Conservation (phyloP, 1,139 yeast species). For the Candida tropicalis region DNA sequence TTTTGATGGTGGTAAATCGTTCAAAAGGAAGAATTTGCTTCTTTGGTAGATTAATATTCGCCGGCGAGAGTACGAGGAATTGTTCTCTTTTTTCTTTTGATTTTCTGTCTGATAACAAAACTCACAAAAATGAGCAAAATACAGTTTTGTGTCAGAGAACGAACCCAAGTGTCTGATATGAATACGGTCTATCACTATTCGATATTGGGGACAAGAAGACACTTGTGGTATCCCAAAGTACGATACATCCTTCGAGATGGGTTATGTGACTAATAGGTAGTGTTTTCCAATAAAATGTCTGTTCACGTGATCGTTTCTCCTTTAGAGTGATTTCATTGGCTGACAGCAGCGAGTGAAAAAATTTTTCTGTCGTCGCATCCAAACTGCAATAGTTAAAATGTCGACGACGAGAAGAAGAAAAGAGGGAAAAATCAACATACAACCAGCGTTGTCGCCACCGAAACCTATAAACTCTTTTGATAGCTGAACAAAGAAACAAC, state of each 20-base stretch:
- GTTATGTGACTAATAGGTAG: too few relatives aligned
- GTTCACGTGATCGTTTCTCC: neutral
- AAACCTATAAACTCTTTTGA: neutral
- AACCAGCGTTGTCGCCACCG: constrained; percentile 4
- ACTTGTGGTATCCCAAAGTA: too few relatives aligned
- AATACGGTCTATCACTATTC: too few relatives aligned
- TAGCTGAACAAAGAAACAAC: too few relatives aligned
- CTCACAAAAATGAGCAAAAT: neutral
- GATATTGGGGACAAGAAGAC: too few relatives aligned
- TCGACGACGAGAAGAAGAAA: neutral
- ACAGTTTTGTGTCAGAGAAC: neutral
- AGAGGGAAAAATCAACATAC: neutral
- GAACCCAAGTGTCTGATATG: too few relatives aligned
- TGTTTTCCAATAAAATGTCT: too few relatives aligned
- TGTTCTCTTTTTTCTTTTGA: neutral
- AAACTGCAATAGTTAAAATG: constrained; percentile 10
- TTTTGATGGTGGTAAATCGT: neutral
- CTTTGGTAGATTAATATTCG: too few relatives aligned
- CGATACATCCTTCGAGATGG: too few relatives aligned
- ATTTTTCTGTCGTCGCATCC: constrained; percentile 7
- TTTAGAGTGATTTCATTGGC: neutral
- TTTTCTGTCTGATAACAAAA: neutral
- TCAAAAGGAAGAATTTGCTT: too few relatives aligned
- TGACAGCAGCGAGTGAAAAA: neutral
- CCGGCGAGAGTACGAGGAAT: too few relatives aligned